phyloP scores from a whole-genome alignment of 176 grass and related monocot genomes.

The Eleusine indica region DNA sequence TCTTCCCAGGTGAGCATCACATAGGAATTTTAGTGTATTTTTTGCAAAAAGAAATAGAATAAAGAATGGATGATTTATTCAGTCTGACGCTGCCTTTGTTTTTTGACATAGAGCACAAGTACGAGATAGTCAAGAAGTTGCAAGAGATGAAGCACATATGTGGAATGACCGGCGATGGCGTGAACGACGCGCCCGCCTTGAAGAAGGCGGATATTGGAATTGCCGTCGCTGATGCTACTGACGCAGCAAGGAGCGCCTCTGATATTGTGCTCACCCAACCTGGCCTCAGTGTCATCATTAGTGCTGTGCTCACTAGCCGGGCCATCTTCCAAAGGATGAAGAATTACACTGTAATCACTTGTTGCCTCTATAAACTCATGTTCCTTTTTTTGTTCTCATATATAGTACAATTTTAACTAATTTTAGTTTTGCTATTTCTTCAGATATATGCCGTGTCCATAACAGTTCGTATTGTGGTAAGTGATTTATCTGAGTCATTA shows the following conservation, averaged over 20 bases:
- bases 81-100: background rate
- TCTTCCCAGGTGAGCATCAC: slow-evolving; percentile 69
- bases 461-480: slow-evolving; percentile 96
- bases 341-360: slow-evolving; percentile 78
- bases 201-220: slow-evolving; percentile 98
- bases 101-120: slow-evolving; percentile 74
- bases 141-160: slow-evolving; percentile 94
- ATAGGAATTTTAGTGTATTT: background rate
- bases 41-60: no score
- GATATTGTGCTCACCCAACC: slow-evolving; percentile 93
- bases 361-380: background rate
- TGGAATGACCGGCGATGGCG: slow-evolving; percentile 98
- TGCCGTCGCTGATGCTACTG: slow-evolving; percentile 84
- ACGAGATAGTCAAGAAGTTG: slow-evolving; percentile 90
- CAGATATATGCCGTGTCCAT: slow-evolving; percentile 97
- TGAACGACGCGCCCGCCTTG: slow-evolving; percentile 90
- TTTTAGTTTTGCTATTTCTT: slow-evolving; percentile 20
- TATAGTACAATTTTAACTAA: background rate
- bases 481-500: slow-evolving; percentile 1
- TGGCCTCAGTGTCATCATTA: slow-evolving; percentile 93
- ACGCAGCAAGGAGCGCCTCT: slow-evolving; percentile 84
- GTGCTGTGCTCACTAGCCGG: slow-evolving; percentile 87
- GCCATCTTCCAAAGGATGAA: slow-evolving; percentile 99
- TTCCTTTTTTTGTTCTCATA: background rate
- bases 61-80: background rate